A percentile compares a stretch with the other conserved stretches of the same genome.
phyloP scores from a whole-genome alignment of 2,329 filamentous ascomycete species.

The Arthrobotrys musiformis region DNA sequence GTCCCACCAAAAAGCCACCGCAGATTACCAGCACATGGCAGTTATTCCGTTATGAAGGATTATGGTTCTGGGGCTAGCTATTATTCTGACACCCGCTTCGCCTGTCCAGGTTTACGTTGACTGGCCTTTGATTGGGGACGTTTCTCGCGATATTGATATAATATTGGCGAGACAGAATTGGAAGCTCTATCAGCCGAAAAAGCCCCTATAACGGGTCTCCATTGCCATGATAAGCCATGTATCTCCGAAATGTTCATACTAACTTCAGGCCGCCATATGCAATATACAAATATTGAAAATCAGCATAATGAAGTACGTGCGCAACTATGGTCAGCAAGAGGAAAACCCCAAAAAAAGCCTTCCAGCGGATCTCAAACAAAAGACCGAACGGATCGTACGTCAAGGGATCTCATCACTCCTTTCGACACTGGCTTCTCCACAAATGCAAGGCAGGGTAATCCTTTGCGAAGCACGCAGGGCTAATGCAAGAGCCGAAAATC shows the following conservation, averaged over 20 bases:
- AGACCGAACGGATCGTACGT: constrained; percentile 15
- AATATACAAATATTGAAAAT: constrained; percentile 15
- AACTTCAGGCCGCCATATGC: constrained; percentile 25
- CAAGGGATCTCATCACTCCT: constrained; percentile 38
- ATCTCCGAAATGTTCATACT: constrained; percentile 35
- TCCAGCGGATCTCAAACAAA: not conserved
- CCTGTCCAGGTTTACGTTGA: constrained; percentile 20
- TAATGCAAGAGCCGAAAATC: constrained; percentile 34
- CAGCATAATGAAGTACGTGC: constrained; percentile 5
- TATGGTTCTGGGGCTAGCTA: not conserved
- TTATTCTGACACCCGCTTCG: constrained; percentile 29
- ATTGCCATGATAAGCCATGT: constrained; percentile 54
- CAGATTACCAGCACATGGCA: constrained; percentile 10
- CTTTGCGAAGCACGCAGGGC: constrained; percentile 32
- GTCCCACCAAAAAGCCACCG: constrained; percentile 34
- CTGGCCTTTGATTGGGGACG: constrained; percentile 5
- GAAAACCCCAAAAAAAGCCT: not conserved
- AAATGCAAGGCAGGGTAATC: constrained; percentile 28
- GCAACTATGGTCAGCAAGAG: constrained; percentile 8
- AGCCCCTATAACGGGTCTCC: constrained; percentile 15
- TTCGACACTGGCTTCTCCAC: constrained; percentile 23
- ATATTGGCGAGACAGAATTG: constrained; percentile 35
- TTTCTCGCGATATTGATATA: constrained; percentile 31
- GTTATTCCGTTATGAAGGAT: constrained; percentile 14
- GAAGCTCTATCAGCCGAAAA: constrained; percentile 51